Conservation (phyloP, 2,329 filamentous ascomycete species). For the Talaromyces sp. region DNA sequence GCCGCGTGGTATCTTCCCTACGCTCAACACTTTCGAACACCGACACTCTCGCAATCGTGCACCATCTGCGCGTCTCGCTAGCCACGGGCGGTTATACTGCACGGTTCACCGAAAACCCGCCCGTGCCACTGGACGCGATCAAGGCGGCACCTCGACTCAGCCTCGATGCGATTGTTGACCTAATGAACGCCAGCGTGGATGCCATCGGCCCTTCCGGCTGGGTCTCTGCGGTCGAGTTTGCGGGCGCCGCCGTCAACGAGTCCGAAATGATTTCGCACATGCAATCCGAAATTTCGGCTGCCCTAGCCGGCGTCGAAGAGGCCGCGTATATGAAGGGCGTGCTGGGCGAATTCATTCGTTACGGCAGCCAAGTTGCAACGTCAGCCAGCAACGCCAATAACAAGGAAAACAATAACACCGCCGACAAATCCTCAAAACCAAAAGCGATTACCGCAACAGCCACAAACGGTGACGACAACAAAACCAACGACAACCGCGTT, state of each 20-base stretch:
- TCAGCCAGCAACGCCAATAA: neutral
- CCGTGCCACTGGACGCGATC: slow-evolving; percentile 28
- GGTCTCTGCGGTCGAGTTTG: slow-evolving; percentile 34
- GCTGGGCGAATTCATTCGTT: slow-evolving; percentile 42
- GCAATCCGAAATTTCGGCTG: slow-evolving; percentile 44
- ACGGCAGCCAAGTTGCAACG: slow-evolving; percentile 15
- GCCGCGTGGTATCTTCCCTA: slow-evolving; percentile 26
- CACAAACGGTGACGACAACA: slow-evolving; percentile 13
- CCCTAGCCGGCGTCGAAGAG: slow-evolving; percentile 43
- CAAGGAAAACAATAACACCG: slow-evolving; percentile 6
- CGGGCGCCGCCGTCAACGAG: slow-evolving; percentile 31
- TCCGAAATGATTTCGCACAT: slow-evolving; percentile 43
- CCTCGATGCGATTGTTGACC: slow-evolving; percentile 33
- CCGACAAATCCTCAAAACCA: neutral
- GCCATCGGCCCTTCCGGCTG: slow-evolving; percentile 44
- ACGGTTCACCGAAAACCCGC: slow-evolving; percentile 36
- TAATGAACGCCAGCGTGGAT: slow-evolving; percentile 42
- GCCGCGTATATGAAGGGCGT: slow-evolving; percentile 43
- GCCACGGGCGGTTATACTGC: slow-evolving; percentile 38
- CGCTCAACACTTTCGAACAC: slow-evolving; percentile 34
- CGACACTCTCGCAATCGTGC: slow-evolving; percentile 35
- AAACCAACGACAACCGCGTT: slow-evolving; percentile 19
- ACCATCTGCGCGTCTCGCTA: slow-evolving; percentile 39
- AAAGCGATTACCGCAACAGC: slow-evolving; percentile 11
- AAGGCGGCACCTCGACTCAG: slow-evolving; percentile 32